phyloP scores from a whole-genome alignment of 2,329 filamentous ascomycete species.

The Colletotrichum aenigma region DNA sequence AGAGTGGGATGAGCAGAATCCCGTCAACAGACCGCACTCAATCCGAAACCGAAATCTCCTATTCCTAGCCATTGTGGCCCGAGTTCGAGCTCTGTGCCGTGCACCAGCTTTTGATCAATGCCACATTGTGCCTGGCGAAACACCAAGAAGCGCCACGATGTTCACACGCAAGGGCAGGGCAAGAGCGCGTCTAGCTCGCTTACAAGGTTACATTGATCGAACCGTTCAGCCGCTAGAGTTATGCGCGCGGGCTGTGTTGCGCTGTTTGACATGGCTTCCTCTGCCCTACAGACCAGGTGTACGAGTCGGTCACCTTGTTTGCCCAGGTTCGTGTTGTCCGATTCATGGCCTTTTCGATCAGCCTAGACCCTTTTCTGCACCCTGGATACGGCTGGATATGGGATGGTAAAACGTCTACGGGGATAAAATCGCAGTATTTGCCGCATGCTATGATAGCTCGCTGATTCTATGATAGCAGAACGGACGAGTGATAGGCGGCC shows the following conservation, averaged over 20 bases:
- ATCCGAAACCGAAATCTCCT: conserved; percentile 9
- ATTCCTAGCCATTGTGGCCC: background rate
- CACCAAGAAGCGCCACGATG: background rate
- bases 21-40: background rate
- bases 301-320: background rate
- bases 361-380: background rate
- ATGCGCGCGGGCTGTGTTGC: background rate
- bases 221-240: background rate
- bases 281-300: background rate
- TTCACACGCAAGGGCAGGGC: background rate
- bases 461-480: background rate
- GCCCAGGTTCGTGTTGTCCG: background rate
- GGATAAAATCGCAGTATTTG: background rate
- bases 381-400: background rate
- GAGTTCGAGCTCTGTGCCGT: background rate
- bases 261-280: background rate
- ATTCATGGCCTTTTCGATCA: background rate
- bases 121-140: background rate
- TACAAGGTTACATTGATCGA: background rate
- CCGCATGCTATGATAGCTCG: background rate
- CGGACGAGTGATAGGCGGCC: background rate
- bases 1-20: background rate
- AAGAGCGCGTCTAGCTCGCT: conserved; percentile 16
- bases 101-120: background rate
- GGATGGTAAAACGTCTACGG: background rate